These are phyloP conservation scores for Heterobasidion irregulare DNA, from an alignment of 1,284 basidiomycete species.

Conservation along the genomic window DNA sequence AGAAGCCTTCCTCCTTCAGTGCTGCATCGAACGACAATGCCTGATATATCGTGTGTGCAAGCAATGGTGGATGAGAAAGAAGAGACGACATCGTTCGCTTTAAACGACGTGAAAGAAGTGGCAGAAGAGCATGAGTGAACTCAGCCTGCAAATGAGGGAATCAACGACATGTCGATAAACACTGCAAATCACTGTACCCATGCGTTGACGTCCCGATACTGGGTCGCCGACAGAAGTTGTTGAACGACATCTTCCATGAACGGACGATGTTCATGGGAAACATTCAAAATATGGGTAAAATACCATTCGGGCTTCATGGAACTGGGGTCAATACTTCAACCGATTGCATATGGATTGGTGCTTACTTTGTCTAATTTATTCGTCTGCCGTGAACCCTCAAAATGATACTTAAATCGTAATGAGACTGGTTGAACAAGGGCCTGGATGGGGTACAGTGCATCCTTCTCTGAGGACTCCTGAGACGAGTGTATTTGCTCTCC, in stretches of 20 bases:
- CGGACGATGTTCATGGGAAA: constrained; percentile 69
- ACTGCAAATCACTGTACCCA: constrained; percentile 42
- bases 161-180: not conserved
- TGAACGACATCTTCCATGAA: constrained; percentile 79
- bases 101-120: constrained; percentile 66
- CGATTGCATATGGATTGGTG: not conserved
- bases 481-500: constrained; percentile 35
- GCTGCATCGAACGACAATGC: constrained; percentile 83
- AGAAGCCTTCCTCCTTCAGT: constrained; percentile 71
- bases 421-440: constrained; percentile 82
- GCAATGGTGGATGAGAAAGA: constrained; percentile 70
- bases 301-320: constrained; percentile 87
- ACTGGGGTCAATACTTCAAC: not conserved
- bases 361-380: constrained; percentile 88
- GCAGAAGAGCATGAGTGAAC: constrained; percentile 66
- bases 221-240: constrained; percentile 53
- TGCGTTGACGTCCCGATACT: constrained; percentile 60
- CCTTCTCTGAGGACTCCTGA: constrained; percentile 22
- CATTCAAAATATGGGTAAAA: constrained; percentile 84
- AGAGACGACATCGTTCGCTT: constrained; percentile 68
- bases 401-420: constrained; percentile 92
- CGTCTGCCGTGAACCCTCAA: constrained; percentile 80
- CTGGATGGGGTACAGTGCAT: constrained; percentile 69
- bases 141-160: constrained; percentile 49
- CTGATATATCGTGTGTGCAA: constrained; percentile 95